These are phyloP conservation scores for Fusarium marasasianum DNA, from an alignment of 2,329 filamentous ascomycete species.

Conservation along the genomic window DNA sequence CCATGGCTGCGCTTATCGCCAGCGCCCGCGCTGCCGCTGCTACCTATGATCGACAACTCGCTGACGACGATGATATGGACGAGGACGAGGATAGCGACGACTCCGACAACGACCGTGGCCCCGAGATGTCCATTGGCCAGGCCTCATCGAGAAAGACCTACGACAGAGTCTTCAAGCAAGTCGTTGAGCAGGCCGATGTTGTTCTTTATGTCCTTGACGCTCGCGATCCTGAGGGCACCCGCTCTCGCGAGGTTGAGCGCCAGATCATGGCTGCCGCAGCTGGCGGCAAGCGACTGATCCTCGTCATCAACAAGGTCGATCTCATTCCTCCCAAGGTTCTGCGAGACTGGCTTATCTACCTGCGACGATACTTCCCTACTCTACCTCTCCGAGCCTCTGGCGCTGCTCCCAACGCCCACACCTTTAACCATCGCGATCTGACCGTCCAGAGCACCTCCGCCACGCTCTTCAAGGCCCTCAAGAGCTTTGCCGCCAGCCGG, in stretches of 20 bases:
- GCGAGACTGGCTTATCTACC: conserved; percentile 83
- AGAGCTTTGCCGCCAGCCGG: conserved; percentile 84
- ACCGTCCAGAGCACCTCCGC: conserved; percentile 87
- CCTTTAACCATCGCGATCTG: conserved; percentile 90
- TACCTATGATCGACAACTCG: conserved; percentile 74
- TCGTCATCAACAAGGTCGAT: conserved; percentile 96
- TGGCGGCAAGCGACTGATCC: conserved; percentile 86
- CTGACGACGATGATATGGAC: conserved; percentile 68
- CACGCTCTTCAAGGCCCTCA: conserved; percentile 87
- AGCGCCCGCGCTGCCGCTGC: conserved; percentile 82
- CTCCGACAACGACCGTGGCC: conserved; percentile 64
- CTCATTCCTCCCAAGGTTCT: conserved; percentile 84
- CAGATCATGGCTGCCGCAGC: conserved; percentile 88
- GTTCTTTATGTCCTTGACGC: conserved; percentile 94
- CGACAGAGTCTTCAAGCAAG: conserved; percentile 95
- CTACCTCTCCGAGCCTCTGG: conserved; percentile 87
- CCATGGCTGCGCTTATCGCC: conserved; percentile 90
- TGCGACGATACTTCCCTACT: conserved; percentile 90
- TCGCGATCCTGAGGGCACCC: conserved; percentile 87
- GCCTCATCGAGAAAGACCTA: conserved; percentile 83
- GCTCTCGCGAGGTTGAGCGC: conserved; percentile 89
- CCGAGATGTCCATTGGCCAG: conserved; percentile 60
- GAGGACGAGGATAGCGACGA: conserved; percentile 54
- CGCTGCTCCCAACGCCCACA: conserved; percentile 84
- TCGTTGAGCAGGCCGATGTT: conserved; percentile 88